Conservation (phyloP, 331 rosid species). For the Rosa hybrid region DNA sequence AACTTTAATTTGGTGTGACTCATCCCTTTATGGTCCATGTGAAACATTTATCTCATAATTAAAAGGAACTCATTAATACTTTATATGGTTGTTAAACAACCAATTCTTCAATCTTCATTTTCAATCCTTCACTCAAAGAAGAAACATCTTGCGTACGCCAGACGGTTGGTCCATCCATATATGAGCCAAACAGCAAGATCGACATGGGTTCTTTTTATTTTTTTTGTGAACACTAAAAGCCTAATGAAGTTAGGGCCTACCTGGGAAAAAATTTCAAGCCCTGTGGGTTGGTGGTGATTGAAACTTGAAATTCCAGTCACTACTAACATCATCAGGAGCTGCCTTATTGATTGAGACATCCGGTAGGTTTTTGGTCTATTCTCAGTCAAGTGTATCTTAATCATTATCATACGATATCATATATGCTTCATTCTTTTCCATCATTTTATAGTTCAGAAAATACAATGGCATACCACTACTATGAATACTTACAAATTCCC, state of each 20-base stretch:
- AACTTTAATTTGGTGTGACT: not conserved
- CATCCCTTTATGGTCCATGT: not conserved
- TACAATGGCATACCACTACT: not conserved
- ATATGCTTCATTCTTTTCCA: not conserved
- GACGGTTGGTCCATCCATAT: not conserved
- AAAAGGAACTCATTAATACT: too few relatives aligned
- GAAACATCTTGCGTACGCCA: not conserved
- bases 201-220: not conserved
- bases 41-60: too few relatives aligned
- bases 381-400: not conserved
- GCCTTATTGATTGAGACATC: slow-evolving; percentile 2
- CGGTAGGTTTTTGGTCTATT: slow-evolving; percentile 23
- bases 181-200: not conserved
- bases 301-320: not conserved
- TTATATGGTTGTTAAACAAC: not conserved
- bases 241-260: slow-evolving; percentile 1
- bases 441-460: not conserved
- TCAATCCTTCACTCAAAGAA: not conserved
- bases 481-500: not conserved
- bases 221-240: not conserved
- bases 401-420: not conserved
- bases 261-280: not conserved
- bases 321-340: not conserved
- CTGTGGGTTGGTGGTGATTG: slow-evolving; percentile 1
- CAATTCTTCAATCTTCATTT: not conserved